Percentiles rank a stretch among this genome's conserved stretches.
These are phyloP conservation scores for Yamadazyma spencermartinsiae DNA, from an alignment of 1,139 yeast species.

Conservation along the genomic window DNA sequence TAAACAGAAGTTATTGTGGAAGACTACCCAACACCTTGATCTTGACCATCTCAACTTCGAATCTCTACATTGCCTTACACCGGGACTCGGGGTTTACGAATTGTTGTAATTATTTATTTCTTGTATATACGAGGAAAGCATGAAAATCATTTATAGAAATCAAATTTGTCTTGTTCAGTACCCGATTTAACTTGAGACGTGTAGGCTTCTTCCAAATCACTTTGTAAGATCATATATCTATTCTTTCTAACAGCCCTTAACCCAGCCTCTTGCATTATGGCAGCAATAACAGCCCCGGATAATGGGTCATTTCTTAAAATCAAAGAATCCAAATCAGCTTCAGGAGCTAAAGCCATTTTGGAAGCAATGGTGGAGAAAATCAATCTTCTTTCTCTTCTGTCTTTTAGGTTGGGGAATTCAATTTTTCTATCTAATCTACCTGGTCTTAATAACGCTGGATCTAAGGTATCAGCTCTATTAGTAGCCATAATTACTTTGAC, in stretches of 20 bases:
- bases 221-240: slow-evolving; percentile 92
- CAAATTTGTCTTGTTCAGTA: slow-evolving; percentile 94
- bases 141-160: slow-evolving; percentile 74
- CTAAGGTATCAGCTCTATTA: slow-evolving; percentile 95
- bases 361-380: slow-evolving; percentile 96
- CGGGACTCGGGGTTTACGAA: slow-evolving; percentile 61
- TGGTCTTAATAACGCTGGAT: slow-evolving; percentile 95
- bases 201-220: slow-evolving; percentile 96
- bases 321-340: slow-evolving; percentile 91
- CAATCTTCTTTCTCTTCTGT: slow-evolving; percentile 95
- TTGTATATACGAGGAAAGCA: slow-evolving; percentile 5
- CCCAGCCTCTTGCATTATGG: slow-evolving; percentile 99
- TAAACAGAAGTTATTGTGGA: slow-evolving; percentile 38
- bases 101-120: slow-evolving; percentile 20
- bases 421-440: slow-evolving; percentile 98
- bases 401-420: slow-evolving; percentile 93
- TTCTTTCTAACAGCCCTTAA: slow-evolving; percentile 97
- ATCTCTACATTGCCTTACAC: slow-evolving; percentile 45
- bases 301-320: slow-evolving; percentile 95
- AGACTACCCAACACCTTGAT: slow-evolving; percentile 53
- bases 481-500: slow-evolving; percentile 99
- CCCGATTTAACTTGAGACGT: slow-evolving; percentile 95
- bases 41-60: slow-evolving; percentile 65
- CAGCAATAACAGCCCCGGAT: slow-evolving; percentile 97
- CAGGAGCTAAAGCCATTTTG: slow-evolving; percentile 97